Evolutionary conservation across 2,329 filamentous ascomycete species (phyloP), one percentile per base, ranked within the genome.

Genomic region (Mycosphaerella sp.): DNA sequence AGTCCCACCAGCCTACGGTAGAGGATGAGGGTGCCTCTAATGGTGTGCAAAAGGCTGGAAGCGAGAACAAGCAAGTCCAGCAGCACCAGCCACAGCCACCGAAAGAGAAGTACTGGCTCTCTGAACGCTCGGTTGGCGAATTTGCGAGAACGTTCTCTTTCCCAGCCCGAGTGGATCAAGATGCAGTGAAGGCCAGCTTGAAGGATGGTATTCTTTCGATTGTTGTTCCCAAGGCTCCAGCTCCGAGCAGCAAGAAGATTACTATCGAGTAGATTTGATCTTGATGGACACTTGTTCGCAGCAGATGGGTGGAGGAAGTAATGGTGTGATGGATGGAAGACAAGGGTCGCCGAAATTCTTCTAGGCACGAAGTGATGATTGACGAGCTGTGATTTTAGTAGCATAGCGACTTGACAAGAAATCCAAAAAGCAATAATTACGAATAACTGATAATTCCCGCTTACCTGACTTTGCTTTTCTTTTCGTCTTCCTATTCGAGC

Each of bases 61-160:
- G 67, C 17, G 71, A 74, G 43, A 70, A 60, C 41, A 44, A 74
- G 44, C 59, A 59, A 14, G 47, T 62, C 42, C 51, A 62, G 34
- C 5, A 29, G 26, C 42, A 45, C 23, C 42, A 45, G n/a, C 49
- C 45, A 9, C 42, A 47, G 26, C 32, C 44, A 31, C 45, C 40
- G 43, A 50, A 60, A 45, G 58, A 58, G 45, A 84, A 82, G 72
- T 91, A 84, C 78, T 92, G 87, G 87, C 74, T 82, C 51, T 76
- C 72, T 50, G 81, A 84, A 68, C 79, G 81, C 61, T 76, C 74
- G 0, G 72, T 81, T 10, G 81, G 81, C 59, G 76, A 79, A 51
- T 84, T 84, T 71, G 75, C 78, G 56, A 76, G 81, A 62, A 74
- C 73, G 45, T 84, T 84, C 69, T 73, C 70, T 55, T 84, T 84